Conservation (phyloP, 2,329 filamentous ascomycete genomes). For the Sporothrix luriei region DNA sequence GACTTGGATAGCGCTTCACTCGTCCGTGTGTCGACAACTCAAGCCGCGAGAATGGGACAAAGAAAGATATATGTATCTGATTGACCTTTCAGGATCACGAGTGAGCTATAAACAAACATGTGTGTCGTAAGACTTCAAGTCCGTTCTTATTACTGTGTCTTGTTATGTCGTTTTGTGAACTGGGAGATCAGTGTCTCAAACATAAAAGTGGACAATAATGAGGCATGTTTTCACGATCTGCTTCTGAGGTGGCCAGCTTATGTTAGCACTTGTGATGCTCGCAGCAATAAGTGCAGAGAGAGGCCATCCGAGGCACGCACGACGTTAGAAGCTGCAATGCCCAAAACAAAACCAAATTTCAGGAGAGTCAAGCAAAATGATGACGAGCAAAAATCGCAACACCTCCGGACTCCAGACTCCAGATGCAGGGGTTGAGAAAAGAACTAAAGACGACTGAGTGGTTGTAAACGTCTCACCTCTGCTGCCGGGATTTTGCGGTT, state of each 20-base stretch:
- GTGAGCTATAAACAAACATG: neutral
- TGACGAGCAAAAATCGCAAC: neutral
- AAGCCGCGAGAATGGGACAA: neutral
- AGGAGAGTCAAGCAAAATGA: constrained; percentile 24
- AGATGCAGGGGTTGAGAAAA: neutral
- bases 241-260: neutral
- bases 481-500: neutral
- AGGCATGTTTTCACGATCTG: neutral
- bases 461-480: neutral
- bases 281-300: neutral
- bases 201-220: constrained; percentile 11
- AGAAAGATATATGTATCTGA: constrained; percentile 19
- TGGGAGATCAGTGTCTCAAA: constrained; percentile 10
- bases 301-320: constrained; percentile 1
- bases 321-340: constrained; percentile 9
- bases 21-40: neutral
- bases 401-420: constrained; percentile 5
- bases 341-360: constrained; percentile 16
- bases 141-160: neutral
- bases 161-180: neutral
- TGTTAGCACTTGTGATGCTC: neutral
- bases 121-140: neutral
- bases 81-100: neutral
- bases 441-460: neutral
- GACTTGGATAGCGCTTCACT: constrained; percentile 21